Evolutionary conservation across 108 stramenopile species (phyloP), one percentile per base, ranked within the genome.

Genomic region (Bacterosira constricta): DNA sequence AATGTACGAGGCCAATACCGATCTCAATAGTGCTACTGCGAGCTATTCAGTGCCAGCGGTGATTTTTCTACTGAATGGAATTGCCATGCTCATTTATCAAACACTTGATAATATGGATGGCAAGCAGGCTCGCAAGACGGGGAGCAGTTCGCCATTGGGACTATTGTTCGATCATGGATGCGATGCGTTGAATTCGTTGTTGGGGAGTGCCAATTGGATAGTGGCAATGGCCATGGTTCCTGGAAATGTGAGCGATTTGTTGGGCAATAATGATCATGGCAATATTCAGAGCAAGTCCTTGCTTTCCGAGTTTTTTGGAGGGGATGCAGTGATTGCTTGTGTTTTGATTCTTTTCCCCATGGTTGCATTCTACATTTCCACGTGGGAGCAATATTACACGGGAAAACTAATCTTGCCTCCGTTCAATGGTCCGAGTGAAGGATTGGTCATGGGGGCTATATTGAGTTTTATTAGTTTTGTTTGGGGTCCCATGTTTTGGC

Each of bases 91-190:
- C 50, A 88, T 96, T 59, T 96, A 98, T 54, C 97, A 99, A 79
- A 98, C 97, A 17, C 80, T 99, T 17, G 99, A 99, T 71, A 97
- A 96, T 60, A 97, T 99, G 89, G 99, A 99, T 67, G 99, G 99
- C 12, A 99, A 98, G 69, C 99, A 99, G 76, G 96, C 97, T 4
- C 81, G 97, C 37, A 78, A 88, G 38, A 99, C 99, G 12, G 79
- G 83, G 29, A 83, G 88, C 11, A 82, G 84, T 35, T 88, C 88
- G 35, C 96, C 99, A 3, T 66, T 99, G 34, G 99, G 99, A 8
- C 83, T 97, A 54, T 72, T 99, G 26, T 97, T 98, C 69, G 99
- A 99, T 80, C 99, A 99, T 72, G 97, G 96, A 26, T 97, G 94
- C 58, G 99, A 99, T 82, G 96, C 99, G 4, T 71, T 97, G 39